phyloP scores from a whole-genome alignment of 2,329 filamentous ascomycete genomes.

The Pseudogymnoascus sp. region DNA sequence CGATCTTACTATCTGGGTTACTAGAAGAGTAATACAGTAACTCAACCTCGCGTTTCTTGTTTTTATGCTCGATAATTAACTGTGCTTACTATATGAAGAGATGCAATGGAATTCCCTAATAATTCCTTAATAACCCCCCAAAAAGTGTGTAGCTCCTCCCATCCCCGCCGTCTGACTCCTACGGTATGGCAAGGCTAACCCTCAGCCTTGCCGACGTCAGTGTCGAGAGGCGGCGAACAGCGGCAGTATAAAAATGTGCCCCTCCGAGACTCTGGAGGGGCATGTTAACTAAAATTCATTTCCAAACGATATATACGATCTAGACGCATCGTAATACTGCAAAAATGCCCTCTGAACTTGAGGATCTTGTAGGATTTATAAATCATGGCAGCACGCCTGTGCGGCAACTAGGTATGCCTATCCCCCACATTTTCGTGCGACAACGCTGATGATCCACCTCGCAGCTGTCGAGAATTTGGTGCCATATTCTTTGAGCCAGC shows the following conservation, averaged over 20 bases:
- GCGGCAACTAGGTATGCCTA: conserved; percentile 60
- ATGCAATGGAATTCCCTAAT: background rate
- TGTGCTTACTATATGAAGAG: background rate
- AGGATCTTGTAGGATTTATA: conserved; percentile 91
- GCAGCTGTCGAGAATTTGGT: conserved; percentile 77
- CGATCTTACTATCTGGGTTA: background rate
- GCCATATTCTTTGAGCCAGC: conserved; percentile 66
- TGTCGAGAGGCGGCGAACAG: background rate
- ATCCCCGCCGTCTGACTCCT: background rate
- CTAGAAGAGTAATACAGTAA: background rate
- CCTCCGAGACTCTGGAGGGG: background rate
- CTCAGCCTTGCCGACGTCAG: conserved; percentile 5
- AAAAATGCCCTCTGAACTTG: conserved; percentile 65
- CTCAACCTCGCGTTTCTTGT: background rate
- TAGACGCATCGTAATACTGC: background rate
- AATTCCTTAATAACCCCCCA: background rate
- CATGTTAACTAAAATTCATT: background rate
- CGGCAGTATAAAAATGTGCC: conserved; percentile 7
- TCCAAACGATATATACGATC: background rate
- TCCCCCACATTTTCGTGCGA: conserved; percentile 7
- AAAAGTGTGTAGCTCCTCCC: background rate
- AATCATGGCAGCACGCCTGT: conserved; percentile 88
- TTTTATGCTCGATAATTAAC: background rate
- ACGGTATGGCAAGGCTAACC: background rate
- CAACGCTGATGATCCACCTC: conserved; percentile 17